Conservation (phyloP, 805 yeast species). For the Clavispora carvajalis region DNA sequence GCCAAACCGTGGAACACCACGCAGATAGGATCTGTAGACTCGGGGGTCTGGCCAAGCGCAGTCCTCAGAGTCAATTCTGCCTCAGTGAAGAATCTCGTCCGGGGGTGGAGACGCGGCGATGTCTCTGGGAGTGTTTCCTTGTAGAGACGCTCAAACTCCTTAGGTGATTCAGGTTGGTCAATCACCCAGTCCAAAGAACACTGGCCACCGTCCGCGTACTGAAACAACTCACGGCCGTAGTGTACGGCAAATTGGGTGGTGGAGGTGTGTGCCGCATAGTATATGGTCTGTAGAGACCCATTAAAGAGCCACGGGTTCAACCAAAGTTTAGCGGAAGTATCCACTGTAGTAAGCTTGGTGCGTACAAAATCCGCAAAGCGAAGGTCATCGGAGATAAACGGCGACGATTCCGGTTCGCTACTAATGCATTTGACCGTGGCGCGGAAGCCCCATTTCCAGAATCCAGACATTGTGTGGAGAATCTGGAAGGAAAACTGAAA, state of each 20-base stretch:
- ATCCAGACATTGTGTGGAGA: slow-evolving; percentile 8
- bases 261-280: slow-evolving; percentile 52
- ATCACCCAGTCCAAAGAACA: slow-evolving; percentile 73
- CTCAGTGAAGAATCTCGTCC: slow-evolving; percentile 49
- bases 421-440: slow-evolving; percentile 26
- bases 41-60: slow-evolving; percentile 10
- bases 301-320: slow-evolving; percentile 61
- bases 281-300: slow-evolving; percentile 76
- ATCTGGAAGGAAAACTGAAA: not conserved
- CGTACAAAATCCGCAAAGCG: slow-evolving; percentile 11
- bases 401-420: slow-evolving; percentile 14
- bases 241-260: slow-evolving; percentile 50
- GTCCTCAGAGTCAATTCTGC: slow-evolving; percentile 35
- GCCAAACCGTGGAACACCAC: slow-evolving; percentile 71
- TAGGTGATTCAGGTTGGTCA: slow-evolving; percentile 24
- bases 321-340: slow-evolving; percentile 35
- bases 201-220: slow-evolving; percentile 61
- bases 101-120: slow-evolving; percentile 39
- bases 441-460: slow-evolving; percentile 35
- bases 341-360: slow-evolving; percentile 17
- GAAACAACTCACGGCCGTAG: slow-evolving; percentile 68
- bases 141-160: slow-evolving; percentile 20
- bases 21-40: slow-evolving; percentile 50
- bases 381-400: slow-evolving; percentile 3
- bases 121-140: slow-evolving; percentile 28